Evolutionary conservation across 768 basidiomycete species (phyloP), one percentile per base, ranked within the genome.

Genomic region (Porpolomopsis calyptriformis): DNA sequence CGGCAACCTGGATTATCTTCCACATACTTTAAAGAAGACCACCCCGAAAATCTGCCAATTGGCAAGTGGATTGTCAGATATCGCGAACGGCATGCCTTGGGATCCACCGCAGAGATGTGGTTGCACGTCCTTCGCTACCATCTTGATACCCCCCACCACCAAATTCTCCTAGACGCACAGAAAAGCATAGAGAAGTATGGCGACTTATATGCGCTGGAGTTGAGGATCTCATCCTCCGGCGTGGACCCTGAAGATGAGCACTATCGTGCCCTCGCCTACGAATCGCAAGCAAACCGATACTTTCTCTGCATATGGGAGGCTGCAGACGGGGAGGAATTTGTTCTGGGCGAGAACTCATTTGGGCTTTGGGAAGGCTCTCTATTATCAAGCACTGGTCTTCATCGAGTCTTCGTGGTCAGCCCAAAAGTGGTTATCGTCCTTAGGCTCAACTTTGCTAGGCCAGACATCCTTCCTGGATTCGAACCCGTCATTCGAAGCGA

Each of bases 251-350:
- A 43, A 11, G 25, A 29, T 29, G 24, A 43, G n/a, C 19, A 27
- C n/a, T 16, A 6, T 20, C n/a, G 18, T 10, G 42, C 39, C 8
- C 14, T 27, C 18, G 42, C 29, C 4, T 43, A 67, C 49, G 55
- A 55, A 38, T 38, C 31, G 41, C 44, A 57, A 8, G 55, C 59
- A n/a, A 58, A 61, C 34, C 46, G 50, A 27, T 60, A 59, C 46
- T 63, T 58, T 55, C 53, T 64, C 40, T 59, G 64, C 16, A 52
- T 67, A 48, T 66, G 63, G 62, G 57, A 62, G 47, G 66, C 64
- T 14, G 60, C 61, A 25, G 52, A 55, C 16, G 61, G 47, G 4
- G 48, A 50, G 12, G 66, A 66, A 49, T 68, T 67, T 39, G 55
- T 66, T 11, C 50, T 68, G 19, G 53, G 59, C 4, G 49, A 57